Conservation (phyloP, 179 eudicot species). For the Amaranthus tricolor region DNA sequence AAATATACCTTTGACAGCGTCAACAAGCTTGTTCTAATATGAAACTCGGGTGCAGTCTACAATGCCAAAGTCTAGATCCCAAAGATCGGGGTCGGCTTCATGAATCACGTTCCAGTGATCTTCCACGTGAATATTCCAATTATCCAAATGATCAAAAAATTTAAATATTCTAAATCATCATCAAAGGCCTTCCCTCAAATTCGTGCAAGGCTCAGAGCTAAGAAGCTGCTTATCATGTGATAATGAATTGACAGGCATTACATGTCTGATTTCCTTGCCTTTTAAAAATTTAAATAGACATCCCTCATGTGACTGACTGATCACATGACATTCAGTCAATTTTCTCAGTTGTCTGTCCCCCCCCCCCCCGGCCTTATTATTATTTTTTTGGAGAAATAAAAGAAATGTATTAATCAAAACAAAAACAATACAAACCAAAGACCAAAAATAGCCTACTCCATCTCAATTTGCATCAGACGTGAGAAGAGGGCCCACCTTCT, state of each 20-base stretch:
- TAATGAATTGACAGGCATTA: constrained; percentile 26
- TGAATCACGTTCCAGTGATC: too few relatives aligned
- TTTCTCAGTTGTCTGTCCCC: constrained; percentile 30
- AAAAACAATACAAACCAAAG: too few relatives aligned
- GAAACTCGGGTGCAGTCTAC: constrained; percentile 1
- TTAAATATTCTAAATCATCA: background rate
- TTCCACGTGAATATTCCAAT: too few relatives aligned
- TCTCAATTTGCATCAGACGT: too few relatives aligned
- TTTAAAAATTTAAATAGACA: constrained; percentile 28
- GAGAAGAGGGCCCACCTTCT: too few relatives aligned
- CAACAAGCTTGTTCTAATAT: constrained; percentile 21
- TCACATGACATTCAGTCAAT: constrained; percentile 46
- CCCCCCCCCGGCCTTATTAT: constrained; percentile 26
- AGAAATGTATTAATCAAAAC: too few relatives aligned
- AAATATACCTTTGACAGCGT: background rate
- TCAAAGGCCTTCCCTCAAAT: background rate
- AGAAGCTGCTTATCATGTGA: constrained; percentile 43
- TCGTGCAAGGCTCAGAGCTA: constrained; percentile 17
- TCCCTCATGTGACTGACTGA: constrained; percentile 58
- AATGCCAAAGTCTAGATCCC: too few relatives aligned
- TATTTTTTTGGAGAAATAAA: too few relatives aligned
- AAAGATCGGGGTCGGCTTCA: too few relatives aligned
- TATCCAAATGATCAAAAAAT: background rate
- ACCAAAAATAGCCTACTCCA: too few relatives aligned
- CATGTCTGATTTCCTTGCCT: constrained; percentile 22